phyloP scores from a whole-genome alignment of 768 basidiomycete species.

The Gelatoporia subvermispora region DNA sequence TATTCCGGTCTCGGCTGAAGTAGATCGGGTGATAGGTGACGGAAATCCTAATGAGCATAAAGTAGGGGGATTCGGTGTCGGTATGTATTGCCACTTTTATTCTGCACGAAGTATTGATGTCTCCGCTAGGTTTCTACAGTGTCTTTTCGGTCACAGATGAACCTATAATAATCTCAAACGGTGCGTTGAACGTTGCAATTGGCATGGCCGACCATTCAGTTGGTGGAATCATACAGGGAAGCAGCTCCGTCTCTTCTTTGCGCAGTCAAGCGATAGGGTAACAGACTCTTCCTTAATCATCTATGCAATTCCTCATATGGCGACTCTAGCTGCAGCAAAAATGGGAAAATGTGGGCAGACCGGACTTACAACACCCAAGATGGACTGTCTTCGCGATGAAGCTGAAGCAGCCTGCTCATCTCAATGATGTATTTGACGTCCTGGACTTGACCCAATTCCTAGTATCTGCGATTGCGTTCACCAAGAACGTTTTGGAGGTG shows the following conservation, averaged over 20 bases:
- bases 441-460: constrained; percentile 43
- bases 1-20: too few species aligned
- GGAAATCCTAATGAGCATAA: constrained; percentile 51
- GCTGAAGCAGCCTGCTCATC: constrained; percentile 34
- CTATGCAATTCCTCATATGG: background rate
- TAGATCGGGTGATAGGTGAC: constrained; percentile 29
- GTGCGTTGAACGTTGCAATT: constrained; percentile 9
- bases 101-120: background rate
- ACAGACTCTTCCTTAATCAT: background rate
- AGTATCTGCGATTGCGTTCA: constrained; percentile 44
- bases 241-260: background rate
- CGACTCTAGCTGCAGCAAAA: too few species aligned
- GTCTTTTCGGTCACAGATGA: constrained; percentile 26
- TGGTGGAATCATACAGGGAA: background rate
- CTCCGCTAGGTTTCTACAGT: constrained; percentile 20
- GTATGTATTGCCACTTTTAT: too few species aligned
- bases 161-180: constrained; percentile 22
- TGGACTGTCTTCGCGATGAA: constrained; percentile 49
- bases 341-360: background rate
- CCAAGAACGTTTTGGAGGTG: constrained; percentile 28
- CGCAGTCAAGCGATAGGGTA: constrained; percentile 1
- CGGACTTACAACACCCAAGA: background rate
- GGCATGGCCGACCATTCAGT: too few species aligned
- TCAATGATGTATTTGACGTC: constrained; percentile 33
- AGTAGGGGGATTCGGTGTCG: constrained; percentile 43